These are phyloP conservation scores for Synchytrium microbalum DNA, from an alignment of 371 early-diverging fungal species.

Conservation along the genomic window DNA sequence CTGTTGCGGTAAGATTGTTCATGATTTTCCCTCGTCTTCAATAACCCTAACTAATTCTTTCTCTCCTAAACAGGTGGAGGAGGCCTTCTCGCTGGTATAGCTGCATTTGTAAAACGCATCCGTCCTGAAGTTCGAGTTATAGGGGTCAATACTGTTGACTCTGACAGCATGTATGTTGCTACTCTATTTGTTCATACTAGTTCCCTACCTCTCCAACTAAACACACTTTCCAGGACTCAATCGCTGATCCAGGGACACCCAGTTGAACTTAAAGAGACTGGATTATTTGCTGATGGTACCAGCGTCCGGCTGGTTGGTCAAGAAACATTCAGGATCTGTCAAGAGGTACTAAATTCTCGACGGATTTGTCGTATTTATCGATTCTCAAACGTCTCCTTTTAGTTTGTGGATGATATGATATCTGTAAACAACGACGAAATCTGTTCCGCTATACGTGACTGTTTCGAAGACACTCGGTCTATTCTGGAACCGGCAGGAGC, in stretches of 20 bases:
- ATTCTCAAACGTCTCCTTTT: background rate
- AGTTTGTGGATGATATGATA: background rate
- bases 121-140: constrained; percentile 67
- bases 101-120: constrained; percentile 81
- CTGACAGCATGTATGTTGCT: constrained; percentile 45
- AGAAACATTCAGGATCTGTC: constrained; percentile 74
- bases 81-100: no score
- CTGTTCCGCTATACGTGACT: constrained; percentile 96
- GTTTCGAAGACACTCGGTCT: constrained; percentile 69
- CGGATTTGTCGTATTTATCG: constrained; percentile 70
- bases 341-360: constrained; percentile 30
- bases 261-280: constrained; percentile 66
- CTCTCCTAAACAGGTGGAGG: no score
- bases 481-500: constrained; percentile 96
- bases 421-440: constrained; percentile 72
- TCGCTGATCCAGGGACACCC: constrained; percentile 58
- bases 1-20: constrained; percentile 88
- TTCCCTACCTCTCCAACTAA: background rate
- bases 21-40: no score
- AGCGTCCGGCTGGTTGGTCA: constrained; percentile 85
- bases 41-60: no score
- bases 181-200: no score
- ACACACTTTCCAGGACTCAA: constrained; percentile 62
- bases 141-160: constrained; percentile 89
- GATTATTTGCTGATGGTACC: constrained; percentile 94